A percentile compares a stretch with the other conserved stretches of the same genome.
These are phyloP conservation scores for Aspergillus caelatus DNA, from an alignment of 2,329 filamentous ascomycete genomes.

Conservation along the genomic window DNA sequence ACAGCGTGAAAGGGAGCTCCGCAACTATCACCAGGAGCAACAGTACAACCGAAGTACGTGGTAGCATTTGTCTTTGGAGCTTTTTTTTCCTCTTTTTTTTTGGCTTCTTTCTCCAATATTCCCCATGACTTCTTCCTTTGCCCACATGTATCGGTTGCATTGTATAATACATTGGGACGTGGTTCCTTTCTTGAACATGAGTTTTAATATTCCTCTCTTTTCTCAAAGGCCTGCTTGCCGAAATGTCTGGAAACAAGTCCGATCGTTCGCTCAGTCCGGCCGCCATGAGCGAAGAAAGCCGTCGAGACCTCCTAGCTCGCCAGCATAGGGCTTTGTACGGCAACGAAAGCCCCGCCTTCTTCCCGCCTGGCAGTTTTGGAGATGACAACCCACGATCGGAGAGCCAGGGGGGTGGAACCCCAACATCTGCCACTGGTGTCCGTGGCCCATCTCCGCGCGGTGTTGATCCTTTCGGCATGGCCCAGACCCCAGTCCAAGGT, in stretches of 20 bases:
- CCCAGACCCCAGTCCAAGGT: constrained; percentile 51
- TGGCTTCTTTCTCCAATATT: constrained; percentile 35
- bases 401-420: constrained; percentile 65
- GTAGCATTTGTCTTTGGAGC: constrained; percentile 41
- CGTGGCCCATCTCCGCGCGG: constrained; percentile 79
- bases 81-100: constrained; percentile 28
- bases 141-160: constrained; percentile 46
- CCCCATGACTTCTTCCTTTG: constrained; percentile 38
- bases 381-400: constrained; percentile 70
- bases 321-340: constrained; percentile 95
- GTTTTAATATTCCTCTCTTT: constrained; percentile 45
- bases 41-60: constrained; percentile 96
- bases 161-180: constrained; percentile 47
- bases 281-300: constrained; percentile 91
- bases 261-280: constrained; percentile 83
- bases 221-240: constrained; percentile 64
- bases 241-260: constrained; percentile 74
- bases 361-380: constrained; percentile 66
- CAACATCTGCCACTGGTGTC: constrained; percentile 61
- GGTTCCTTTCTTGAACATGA: constrained; percentile 40
- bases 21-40: constrained; percentile 99
- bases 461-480: constrained; percentile 68
- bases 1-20: constrained; percentile 97
- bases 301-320: constrained; percentile 91
- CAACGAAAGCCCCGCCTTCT: constrained; percentile 67